These are phyloP conservation scores for Talaromyces sp. DNA, from an alignment of 2,329 filamentous ascomycete genomes.

Conservation along the genomic window DNA sequence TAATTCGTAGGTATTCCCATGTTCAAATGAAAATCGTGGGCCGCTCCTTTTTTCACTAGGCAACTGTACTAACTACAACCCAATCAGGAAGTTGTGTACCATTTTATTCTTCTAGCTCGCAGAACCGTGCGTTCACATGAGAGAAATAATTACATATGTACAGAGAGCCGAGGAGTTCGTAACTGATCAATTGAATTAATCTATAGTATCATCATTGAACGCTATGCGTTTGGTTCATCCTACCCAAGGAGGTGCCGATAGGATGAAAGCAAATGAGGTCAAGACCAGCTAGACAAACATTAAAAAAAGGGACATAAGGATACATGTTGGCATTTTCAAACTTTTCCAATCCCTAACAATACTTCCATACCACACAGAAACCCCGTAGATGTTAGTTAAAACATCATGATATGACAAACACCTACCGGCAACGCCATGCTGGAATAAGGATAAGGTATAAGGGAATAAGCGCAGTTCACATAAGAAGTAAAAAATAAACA, in stretches of 20 bases:
- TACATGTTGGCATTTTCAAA: slow-evolving; percentile 1
- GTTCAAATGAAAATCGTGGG: neutral
- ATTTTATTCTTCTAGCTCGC: neutral
- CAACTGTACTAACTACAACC: neutral
- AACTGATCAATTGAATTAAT: neutral
- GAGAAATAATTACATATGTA: neutral
- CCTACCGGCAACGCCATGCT: slow-evolving; percentile 15
- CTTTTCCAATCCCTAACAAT: neutral
- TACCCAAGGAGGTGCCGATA: neutral
- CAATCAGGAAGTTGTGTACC: neutral
- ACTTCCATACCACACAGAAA: slow-evolving; percentile 1
- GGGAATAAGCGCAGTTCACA: neutral
- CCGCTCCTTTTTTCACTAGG: too few species aligned
- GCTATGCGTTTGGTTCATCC: neutral
- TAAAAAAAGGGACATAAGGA: neutral
- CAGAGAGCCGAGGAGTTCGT: neutral
- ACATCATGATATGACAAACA: slow-evolving; percentile 1
- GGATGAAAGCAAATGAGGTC: neutral
- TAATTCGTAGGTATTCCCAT: too few species aligned
- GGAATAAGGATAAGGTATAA: slow-evolving; percentile 8
- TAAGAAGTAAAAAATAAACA: neutral
- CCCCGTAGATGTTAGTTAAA: neutral
- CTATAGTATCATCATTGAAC: neutral
- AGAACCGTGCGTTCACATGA: neutral
- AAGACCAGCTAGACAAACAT: neutral